These are phyloP conservation scores for Mycena sp. DNA, from an alignment of 1,284 basidiomycete species.

Conservation along the genomic window DNA sequence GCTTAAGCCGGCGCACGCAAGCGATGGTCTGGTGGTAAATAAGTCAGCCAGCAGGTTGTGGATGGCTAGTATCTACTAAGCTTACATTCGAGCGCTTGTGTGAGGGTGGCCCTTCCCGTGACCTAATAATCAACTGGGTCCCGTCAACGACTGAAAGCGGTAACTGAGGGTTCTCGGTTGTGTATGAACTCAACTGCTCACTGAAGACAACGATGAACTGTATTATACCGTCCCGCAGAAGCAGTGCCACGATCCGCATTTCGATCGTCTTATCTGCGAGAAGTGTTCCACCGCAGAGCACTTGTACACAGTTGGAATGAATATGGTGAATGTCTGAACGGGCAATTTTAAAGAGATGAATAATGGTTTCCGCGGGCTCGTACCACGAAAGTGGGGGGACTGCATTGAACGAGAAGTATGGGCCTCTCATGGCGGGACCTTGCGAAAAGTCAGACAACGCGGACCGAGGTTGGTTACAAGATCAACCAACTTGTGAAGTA, in stretches of 20 bases:
- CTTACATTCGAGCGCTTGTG: no score
- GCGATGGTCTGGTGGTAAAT: no score
- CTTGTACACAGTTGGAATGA: constrained; percentile 16
- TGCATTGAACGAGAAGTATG: constrained; percentile 16
- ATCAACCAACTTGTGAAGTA: constrained; percentile 15
- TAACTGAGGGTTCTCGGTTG: no score
- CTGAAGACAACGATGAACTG: constrained; percentile 20
- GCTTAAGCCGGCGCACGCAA: no score
- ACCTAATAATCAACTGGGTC: constrained; percentile 11
- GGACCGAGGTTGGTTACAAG: background rate
- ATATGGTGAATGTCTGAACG: constrained; percentile 15
- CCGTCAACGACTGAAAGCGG: constrained; percentile 13
- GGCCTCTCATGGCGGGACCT: constrained; percentile 4
- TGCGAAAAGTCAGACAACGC: background rate
- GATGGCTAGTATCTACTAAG: no score
- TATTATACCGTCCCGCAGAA: constrained; percentile 15
- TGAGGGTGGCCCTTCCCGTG: no score
- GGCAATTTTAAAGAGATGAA: background rate
- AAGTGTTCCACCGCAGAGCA: constrained; percentile 3
- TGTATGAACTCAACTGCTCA: no score
- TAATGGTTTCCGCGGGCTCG: background rate
- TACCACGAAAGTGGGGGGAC: constrained; percentile 20
- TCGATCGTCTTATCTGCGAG: background rate
- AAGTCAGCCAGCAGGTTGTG: no score
- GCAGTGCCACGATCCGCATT: constrained; percentile 7